Conservation (phyloP, 352 stramenopile genomes). For the Phytophthora syringae region DNA sequence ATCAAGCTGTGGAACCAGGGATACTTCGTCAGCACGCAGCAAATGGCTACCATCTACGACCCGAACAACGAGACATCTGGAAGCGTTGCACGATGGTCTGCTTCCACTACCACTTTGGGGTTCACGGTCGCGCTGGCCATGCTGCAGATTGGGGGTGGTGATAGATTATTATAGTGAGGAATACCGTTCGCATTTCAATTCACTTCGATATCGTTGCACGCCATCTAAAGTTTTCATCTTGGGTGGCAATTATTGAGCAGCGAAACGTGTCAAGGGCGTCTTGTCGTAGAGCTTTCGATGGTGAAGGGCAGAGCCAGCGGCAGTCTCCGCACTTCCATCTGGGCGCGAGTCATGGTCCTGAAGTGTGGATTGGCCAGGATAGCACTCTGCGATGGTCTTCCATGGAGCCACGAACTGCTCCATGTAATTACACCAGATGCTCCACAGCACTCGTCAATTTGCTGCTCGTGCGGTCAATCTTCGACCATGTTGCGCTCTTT, state of each 20-base stretch:
- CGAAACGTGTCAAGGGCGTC: too few relatives aligned
- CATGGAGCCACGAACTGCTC: constrained; percentile 8
- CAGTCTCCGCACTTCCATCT: constrained; percentile 30
- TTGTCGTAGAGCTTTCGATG: constrained; percentile 14
- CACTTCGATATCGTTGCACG: too few relatives aligned
- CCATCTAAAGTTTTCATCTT: too few relatives aligned
- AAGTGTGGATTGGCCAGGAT: constrained; percentile 33
- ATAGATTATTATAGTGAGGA: too few relatives aligned
- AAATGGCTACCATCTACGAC: constrained; percentile 42
- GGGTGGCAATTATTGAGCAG: too few relatives aligned
- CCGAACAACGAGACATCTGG: constrained; percentile 27
- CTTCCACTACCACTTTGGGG: not conserved
- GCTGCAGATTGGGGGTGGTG: not conserved
- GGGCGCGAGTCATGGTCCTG: constrained; percentile 18
- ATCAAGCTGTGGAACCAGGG: constrained; percentile 74
- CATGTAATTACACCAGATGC: constrained; percentile 8
- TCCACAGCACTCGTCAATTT: constrained; percentile 28
- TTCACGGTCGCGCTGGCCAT: not conserved
- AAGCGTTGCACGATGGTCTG: not conserved
- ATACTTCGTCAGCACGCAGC: constrained; percentile 35
- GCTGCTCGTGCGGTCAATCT: constrained; percentile 11
- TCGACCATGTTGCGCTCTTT: constrained; percentile 26
- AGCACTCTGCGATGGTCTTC: constrained; percentile 25
- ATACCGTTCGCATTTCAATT: too few relatives aligned
- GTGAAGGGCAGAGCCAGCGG: constrained; percentile 21